Evolutionary conservation across 2,329 filamentous ascomycete species (phyloP).

Genomic region (Alternaria atra): DNA sequence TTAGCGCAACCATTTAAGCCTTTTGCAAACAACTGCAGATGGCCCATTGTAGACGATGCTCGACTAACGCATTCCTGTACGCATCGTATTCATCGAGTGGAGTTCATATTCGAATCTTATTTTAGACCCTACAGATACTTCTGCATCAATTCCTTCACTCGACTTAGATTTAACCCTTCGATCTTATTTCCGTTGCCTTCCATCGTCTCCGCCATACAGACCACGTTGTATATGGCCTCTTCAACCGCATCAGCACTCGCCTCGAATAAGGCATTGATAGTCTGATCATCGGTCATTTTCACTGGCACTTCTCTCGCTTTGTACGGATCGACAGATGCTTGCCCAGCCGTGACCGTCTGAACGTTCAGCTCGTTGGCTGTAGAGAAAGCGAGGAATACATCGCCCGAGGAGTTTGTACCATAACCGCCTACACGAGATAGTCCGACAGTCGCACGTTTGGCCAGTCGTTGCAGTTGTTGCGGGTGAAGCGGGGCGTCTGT

Average conservation of each 20-base stretch:
- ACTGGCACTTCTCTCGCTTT: conserved; percentile 56
- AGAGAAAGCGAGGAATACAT: conserved; percentile 73
- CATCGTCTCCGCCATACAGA: conserved; percentile 69
- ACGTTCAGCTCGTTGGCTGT: conserved; percentile 65
- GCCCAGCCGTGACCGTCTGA: conserved; percentile 47
- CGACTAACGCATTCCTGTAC: background rate
- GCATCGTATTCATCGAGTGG: background rate
- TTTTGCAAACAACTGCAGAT: background rate
- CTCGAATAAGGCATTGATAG: conserved; percentile 69
- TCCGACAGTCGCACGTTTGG: conserved; percentile 69
- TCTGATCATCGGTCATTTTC: conserved; percentile 64
- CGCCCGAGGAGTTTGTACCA: conserved; percentile 69
- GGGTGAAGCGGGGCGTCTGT: conserved; percentile 70
- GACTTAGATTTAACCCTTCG: conserved; percentile 46
- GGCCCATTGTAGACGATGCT: background rate
- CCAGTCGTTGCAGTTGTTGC: conserved; percentile 65
- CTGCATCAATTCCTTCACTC: conserved; percentile 49
- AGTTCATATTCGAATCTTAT: background rate
- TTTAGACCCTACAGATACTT: conserved; percentile 38
- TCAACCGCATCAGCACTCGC: conserved; percentile 70
- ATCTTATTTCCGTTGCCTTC: conserved; percentile 61
- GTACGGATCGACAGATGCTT: conserved; percentile 42
- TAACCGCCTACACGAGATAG: conserved; percentile 68
- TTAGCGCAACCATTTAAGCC: background rate
- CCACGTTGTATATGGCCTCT: conserved; percentile 71